Evolutionary conservation across 768 basidiomycete species (phyloP).

Genomic region (Leccinellum rugosiceps): DNA sequence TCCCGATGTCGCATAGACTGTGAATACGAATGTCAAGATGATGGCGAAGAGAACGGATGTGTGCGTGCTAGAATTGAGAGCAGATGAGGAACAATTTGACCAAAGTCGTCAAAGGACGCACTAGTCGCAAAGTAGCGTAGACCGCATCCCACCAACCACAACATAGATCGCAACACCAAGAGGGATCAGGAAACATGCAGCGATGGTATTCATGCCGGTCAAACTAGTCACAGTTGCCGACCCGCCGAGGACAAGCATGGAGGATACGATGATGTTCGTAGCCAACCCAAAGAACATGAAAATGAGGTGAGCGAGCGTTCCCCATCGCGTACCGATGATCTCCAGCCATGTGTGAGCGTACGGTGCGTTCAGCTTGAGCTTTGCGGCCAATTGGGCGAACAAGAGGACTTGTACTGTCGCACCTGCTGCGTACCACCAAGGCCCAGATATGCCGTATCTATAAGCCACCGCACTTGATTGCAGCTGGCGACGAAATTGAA

Average conservation of each 20-base stretch:
- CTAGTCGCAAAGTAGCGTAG: slow-evolving; percentile 85
- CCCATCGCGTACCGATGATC: slow-evolving; percentile 81
- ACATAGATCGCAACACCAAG: slow-evolving; percentile 87
- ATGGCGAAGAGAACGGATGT: slow-evolving; percentile 85
- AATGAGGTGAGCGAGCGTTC: slow-evolving; percentile 68
- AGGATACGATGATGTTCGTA: slow-evolving; percentile 90
- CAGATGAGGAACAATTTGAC: neutral
- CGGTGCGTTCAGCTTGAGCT: slow-evolving; percentile 89
- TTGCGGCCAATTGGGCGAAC: slow-evolving; percentile 89
- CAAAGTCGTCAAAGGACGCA: slow-evolving; percentile 34
- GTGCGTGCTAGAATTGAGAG: slow-evolving; percentile 57
- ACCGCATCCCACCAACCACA: slow-evolving; percentile 82
- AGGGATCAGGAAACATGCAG: slow-evolving; percentile 89
- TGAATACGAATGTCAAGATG: slow-evolving; percentile 74
- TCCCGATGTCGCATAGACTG: slow-evolving; percentile 73
- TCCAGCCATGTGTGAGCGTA: slow-evolving; percentile 87
- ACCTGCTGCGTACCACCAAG: slow-evolving; percentile 92
- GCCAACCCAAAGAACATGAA: slow-evolving; percentile 94
- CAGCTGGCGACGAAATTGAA: slow-evolving; percentile 38
- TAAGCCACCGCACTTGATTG: slow-evolving; percentile 86
- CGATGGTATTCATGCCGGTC: slow-evolving; percentile 88
- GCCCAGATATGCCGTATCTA: slow-evolving; percentile 79
- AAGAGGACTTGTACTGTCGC: slow-evolving; percentile 85
- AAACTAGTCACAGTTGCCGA: slow-evolving; percentile 85
- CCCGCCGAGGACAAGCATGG: slow-evolving; percentile 76